phyloP scores from a whole-genome alignment of 1,284 basidiomycete species.

The Microbotryum scabiosae region DNA sequence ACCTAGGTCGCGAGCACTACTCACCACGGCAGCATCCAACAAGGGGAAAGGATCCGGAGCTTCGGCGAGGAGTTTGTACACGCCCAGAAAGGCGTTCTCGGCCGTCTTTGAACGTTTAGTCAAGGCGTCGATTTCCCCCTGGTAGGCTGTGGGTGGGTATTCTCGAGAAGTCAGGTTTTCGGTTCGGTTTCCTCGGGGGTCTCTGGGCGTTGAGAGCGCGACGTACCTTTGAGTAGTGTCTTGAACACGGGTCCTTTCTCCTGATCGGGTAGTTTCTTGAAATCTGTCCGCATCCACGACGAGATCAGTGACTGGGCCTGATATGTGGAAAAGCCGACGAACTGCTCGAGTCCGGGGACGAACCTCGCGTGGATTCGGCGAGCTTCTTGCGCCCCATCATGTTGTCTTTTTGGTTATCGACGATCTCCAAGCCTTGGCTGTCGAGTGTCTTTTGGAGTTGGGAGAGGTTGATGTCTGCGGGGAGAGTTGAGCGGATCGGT shows the following conservation, averaged over 20 bases:
- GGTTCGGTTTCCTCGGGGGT: too few relatives aligned
- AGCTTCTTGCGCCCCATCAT: conserved; percentile 84
- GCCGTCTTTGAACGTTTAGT: conserved; percentile 83
- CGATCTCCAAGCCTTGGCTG: conserved; percentile 79
- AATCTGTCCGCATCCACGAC: conserved; percentile 51
- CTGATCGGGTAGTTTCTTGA: conserved; percentile 78
- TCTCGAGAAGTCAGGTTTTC: not conserved
- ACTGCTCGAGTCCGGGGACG: conserved; percentile 8
- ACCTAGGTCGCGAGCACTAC: conserved; percentile 48
- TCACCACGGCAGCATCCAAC: conserved; percentile 80
- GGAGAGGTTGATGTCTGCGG: conserved; percentile 68
- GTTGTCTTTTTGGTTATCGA: conserved; percentile 96
- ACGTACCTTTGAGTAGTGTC: conserved; percentile 67
- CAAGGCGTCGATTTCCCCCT: conserved; percentile 88
- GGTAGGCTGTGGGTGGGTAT: conserved; percentile 59
- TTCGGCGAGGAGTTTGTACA: conserved; percentile 87
- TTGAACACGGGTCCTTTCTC: conserved; percentile 81
- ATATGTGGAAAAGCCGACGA: too few relatives aligned
- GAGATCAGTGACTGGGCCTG: not conserved
- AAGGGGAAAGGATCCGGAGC: conserved; percentile 94
- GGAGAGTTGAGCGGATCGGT: not conserved
- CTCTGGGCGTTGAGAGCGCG: not conserved
- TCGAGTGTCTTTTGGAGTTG: conserved; percentile 90
- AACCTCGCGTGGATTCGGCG: conserved; percentile 87
- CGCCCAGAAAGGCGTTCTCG: conserved; percentile 85